Evolutionary conservation across 345 rosid genomes (phyloP).

Genomic region (Populus pruinosa): DNA sequence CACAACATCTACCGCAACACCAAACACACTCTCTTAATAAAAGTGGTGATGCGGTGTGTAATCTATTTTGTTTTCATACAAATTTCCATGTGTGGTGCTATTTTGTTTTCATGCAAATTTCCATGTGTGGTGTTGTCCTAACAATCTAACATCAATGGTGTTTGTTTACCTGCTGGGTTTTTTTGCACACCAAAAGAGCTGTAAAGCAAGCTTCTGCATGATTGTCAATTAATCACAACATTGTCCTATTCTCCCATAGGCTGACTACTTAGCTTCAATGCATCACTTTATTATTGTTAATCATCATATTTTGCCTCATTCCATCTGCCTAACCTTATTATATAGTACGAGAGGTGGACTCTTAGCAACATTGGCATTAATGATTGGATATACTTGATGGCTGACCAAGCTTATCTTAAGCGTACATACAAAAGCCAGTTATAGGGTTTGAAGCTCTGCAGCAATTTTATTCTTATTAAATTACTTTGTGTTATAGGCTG

Average conservation of each 20-base stretch:
- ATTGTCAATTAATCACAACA: slow-evolving; percentile 1
- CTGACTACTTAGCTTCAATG: background rate
- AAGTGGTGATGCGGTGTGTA: slow-evolving; percentile 7
- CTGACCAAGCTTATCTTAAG: slow-evolving; percentile 37
- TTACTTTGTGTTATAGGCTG: background rate
- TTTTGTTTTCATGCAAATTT: slow-evolving; percentile 3
- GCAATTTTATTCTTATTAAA: slow-evolving; percentile 8
- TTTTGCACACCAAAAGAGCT: background rate
- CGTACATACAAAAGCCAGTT: slow-evolving; percentile 8
- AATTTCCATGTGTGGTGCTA: slow-evolving; percentile 12
- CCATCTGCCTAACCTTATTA: slow-evolving; percentile 8
- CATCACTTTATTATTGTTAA: background rate
- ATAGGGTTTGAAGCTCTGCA: slow-evolving; percentile 15
- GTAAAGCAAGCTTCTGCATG: slow-evolving; percentile 2
- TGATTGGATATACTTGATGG: slow-evolving; percentile 27
- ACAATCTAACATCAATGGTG: background rate
- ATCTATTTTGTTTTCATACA: slow-evolving; percentile 1
- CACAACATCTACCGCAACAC: too few relatives aligned
- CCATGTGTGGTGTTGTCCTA: slow-evolving; percentile 14
- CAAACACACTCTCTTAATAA: too few relatives aligned
- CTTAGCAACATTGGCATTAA: slow-evolving; percentile 18
- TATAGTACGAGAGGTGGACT: background rate
- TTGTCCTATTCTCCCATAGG: slow-evolving; percentile 13
- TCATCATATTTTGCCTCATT: background rate
- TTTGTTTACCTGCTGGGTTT: background rate